Base-by-base conservation (phyloP, 1,284 basidiomycete species). In the Erythrobasidium hasegawianum region DNA sequence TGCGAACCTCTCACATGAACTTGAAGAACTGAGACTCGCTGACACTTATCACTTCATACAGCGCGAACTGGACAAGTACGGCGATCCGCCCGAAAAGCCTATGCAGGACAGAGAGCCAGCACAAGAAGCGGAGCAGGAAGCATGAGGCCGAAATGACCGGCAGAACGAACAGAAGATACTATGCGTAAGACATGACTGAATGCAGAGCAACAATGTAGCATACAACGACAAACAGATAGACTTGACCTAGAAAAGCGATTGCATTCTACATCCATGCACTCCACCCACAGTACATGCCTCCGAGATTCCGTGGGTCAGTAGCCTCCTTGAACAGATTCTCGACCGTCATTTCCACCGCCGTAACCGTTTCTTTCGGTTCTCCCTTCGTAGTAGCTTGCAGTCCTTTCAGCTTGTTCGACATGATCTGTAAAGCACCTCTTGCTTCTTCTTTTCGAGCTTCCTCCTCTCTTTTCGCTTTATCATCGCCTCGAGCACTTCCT, bases 311-410 rank as follows among this genome's bases (percentile, higher is more conserved):
- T 1, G 80, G 74, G 76, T 87, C 85, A 2, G 84, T 88, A 13
- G 94, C 89, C 76, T 95, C 89, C 73, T 89, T 86, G 68, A 97
- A 94, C 62, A 97, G 80, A 73, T 86, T 83, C 75, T 96, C 90
- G 61, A 96, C 94, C 59, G 96, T 82, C 77, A 90, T 92, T 65
- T 85, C 87, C 18, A 89, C 89, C 26, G 87, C 85, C 45, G 87
- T 82, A 75, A 88, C 86, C 74, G 83, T 87, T 68, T 84, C 83
- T 70, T 85, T 83, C 57, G 80, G 64, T 14, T 78, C 81, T 1
- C 81, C 80, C n/a, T 81, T 80, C 9, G 75, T 72, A 14, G 76
- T 75, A 74, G 74, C 74, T 55, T 87, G 86, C 9, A 88, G 80
- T 0, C 94, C 92, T 61, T 84, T 83, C 53, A 97, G 80, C 78